These are phyloP conservation scores for Ensete glaucum DNA, from an alignment of 176 grass and related monocot species.

Conservation along the genomic window DNA sequence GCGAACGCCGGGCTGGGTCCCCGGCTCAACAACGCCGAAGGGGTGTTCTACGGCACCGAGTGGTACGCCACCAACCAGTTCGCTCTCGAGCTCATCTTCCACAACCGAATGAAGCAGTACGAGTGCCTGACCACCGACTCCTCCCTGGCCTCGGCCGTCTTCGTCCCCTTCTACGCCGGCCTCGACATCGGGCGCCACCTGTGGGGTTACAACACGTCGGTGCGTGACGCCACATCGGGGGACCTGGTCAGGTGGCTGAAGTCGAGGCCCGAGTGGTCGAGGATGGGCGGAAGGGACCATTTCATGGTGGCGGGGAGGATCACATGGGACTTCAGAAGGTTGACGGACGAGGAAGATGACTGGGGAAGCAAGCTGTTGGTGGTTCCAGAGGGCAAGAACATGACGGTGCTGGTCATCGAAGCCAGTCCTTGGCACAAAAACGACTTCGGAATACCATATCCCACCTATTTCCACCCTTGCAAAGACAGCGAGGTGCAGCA, in stretches of 20 bases:
- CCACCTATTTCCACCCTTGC: conserved; percentile 62
- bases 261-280: conserved; percentile 35
- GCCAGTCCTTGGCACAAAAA: conserved; percentile 26
- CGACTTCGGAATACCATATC: conserved; percentile 51
- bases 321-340: conserved; percentile 54
- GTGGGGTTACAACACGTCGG: conserved; percentile 34
- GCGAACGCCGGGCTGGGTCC: conserved; percentile 39
- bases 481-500: conserved; percentile 23
- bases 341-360: conserved; percentile 18
- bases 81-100: conserved; percentile 58
- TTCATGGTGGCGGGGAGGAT: conserved; percentile 59
- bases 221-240: conserved; percentile 25
- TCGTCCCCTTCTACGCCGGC: conserved; percentile 53
- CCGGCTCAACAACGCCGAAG: conserved; percentile 3
- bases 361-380: conserved; percentile 54
- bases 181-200: conserved; percentile 47
- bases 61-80: conserved; percentile 70
- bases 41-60: conserved; percentile 22
- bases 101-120: conserved; percentile 59
- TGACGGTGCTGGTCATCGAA: conserved; percentile 53
- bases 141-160: conserved; percentile 34
- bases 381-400: conserved; percentile 42
- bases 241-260: conserved; percentile 45
- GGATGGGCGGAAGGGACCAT: conserved; percentile 41
- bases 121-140: conserved; percentile 44